A percentile compares a stretch with the other conserved stretches of the same genome.
Evolutionary conservation across 1,284 basidiomycete genomes (phyloP).

Genomic region (Sphaerobolus stellatus): DNA sequence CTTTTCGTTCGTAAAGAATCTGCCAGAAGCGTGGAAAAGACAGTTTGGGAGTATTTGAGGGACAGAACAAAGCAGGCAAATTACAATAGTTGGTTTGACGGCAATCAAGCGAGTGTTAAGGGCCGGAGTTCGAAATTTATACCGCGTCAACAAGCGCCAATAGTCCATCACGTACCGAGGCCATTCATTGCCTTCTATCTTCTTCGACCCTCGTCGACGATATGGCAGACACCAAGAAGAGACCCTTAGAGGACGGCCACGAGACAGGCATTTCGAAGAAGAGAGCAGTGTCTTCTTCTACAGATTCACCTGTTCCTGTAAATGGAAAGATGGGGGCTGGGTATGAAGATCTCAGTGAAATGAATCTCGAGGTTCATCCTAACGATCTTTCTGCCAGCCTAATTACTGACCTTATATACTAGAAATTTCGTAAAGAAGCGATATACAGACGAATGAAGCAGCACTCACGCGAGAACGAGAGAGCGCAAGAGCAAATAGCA

Average conservation of each 20-base stretch:
- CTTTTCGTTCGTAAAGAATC: too few relatives aligned
- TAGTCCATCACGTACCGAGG: too few relatives aligned
- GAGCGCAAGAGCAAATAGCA: conserved; percentile 63
- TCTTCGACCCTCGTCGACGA: too few relatives aligned
- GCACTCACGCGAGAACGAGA: conserved; percentile 80
- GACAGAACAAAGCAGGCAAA: too few relatives aligned
- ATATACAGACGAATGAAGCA: conserved; percentile 90
- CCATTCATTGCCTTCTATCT: too few relatives aligned
- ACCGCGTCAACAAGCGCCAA: too few relatives aligned
- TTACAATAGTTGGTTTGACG: too few relatives aligned
- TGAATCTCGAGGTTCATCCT: conserved; percentile 65
- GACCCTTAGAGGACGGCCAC: conserved; percentile 6
- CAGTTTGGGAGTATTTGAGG: too few relatives aligned
- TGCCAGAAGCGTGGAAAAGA: too few relatives aligned
- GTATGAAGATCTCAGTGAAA: conserved; percentile 35
- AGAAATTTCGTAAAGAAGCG: conserved; percentile 87
- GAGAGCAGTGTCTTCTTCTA: conserved; percentile 55
- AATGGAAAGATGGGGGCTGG: conserved; percentile 46
- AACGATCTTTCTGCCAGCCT: background rate
- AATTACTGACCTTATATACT: conserved; percentile 17
- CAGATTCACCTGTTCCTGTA: conserved; percentile 54
- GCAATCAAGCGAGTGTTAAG: too few relatives aligned
- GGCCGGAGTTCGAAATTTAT: too few relatives aligned
- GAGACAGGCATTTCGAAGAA: conserved; percentile 48
- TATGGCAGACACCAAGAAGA: conserved; percentile 11